A percentile compares a stretch with the other conserved stretches of the same genome.
These are phyloP conservation scores for Blastobotrys indianensis DNA, from an alignment of 1,139 yeast species.

Conservation along the genomic window DNA sequence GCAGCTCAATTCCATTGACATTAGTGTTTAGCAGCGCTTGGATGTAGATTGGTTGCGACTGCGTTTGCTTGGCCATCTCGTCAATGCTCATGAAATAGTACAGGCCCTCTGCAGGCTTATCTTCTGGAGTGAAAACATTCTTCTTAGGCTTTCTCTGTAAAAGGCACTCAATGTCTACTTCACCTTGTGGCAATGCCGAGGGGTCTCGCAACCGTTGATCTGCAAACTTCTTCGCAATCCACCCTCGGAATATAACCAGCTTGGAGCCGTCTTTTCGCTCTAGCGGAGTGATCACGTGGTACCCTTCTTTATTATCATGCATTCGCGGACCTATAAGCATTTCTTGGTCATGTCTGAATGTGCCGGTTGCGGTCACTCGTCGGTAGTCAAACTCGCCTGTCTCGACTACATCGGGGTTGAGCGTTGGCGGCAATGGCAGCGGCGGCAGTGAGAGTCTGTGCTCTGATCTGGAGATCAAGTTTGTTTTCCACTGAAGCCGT, in stretches of 20 bases:
- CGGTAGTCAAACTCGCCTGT: conserved; percentile 75
- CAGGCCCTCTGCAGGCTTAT: conserved; percentile 57
- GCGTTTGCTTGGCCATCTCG: conserved; percentile 68
- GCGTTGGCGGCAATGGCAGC: conserved; percentile 52
- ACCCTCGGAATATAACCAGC: conserved; percentile 82
- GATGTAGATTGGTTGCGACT: conserved; percentile 66
- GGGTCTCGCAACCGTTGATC: conserved; percentile 57
- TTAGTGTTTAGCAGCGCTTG: conserved; percentile 48
- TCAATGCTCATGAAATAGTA: conserved; percentile 66
- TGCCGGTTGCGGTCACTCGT: conserved; percentile 65
- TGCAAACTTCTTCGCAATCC: conserved; percentile 74
- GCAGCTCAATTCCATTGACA: conserved; percentile 25
- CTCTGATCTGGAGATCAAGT: conserved; percentile 75
- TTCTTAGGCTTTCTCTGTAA: conserved; percentile 66
- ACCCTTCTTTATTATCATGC: conserved; percentile 71
- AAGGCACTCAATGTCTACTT: conserved; percentile 65
- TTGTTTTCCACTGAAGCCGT: conserved; percentile 84
- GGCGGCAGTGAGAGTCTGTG: conserved; percentile 72
- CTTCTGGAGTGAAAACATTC: conserved; percentile 71
- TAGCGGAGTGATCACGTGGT: conserved; percentile 75
- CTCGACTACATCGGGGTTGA: conserved; percentile 38
- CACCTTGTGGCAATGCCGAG: conserved; percentile 71
- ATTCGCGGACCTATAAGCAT: conserved; percentile 89
- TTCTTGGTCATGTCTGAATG: conserved; percentile 78
- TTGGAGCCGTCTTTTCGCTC: conserved; percentile 65